These are phyloP conservation scores for Penicillium sp. DNA, from an alignment of 2,329 filamentous ascomycete species.

Conservation along the genomic window DNA sequence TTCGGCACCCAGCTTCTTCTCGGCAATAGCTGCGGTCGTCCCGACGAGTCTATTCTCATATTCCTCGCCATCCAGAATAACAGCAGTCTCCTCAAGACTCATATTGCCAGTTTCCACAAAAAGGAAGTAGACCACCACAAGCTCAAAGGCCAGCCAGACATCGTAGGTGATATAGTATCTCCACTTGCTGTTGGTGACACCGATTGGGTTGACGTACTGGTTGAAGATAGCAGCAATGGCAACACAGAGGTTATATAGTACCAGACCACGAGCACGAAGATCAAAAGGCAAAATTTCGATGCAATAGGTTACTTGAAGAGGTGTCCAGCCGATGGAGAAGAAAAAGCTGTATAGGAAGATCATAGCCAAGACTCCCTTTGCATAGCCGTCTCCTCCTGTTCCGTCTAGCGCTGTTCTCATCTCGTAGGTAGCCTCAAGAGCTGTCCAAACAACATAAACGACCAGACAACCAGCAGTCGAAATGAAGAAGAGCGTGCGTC, in stretches of 20 bases:
- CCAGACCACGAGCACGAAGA: slow-evolving; percentile 62
- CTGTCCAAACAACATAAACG: slow-evolving; percentile 19
- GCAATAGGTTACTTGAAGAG: slow-evolving; percentile 15
- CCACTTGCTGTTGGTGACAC: slow-evolving; percentile 27
- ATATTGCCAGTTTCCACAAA: slow-evolving; percentile 19
- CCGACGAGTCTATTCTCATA: slow-evolving; percentile 15
- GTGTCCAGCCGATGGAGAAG: slow-evolving; percentile 48
- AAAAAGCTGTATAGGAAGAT: slow-evolving; percentile 55
- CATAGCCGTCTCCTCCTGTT: slow-evolving; percentile 22
- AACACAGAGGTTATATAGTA: slow-evolving; percentile 42
- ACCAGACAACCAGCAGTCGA: slow-evolving; percentile 29
- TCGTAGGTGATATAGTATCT: slow-evolving; percentile 43
- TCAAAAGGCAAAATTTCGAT: slow-evolving; percentile 61
- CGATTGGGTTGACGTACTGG: slow-evolving; percentile 48
- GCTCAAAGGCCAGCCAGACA: slow-evolving; percentile 37
- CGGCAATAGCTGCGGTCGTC: not conserved
- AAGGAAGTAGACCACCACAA: slow-evolving; percentile 35
- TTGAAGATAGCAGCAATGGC: slow-evolving; percentile 55
- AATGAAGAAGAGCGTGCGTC: slow-evolving; percentile 51
- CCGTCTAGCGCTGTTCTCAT: slow-evolving; percentile 12
- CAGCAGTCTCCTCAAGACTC: slow-evolving; percentile 34
- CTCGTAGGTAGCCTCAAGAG: slow-evolving; percentile 15
- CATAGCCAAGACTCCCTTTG: slow-evolving; percentile 53
- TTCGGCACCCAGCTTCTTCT: slow-evolving; percentile 8
- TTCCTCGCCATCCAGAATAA: slow-evolving; percentile 38